Evolutionary conservation across 202 grass and related monocot species (phyloP), one percentile per base, ranked within the genome.

Genomic region (Carex sylvatica): DNA sequence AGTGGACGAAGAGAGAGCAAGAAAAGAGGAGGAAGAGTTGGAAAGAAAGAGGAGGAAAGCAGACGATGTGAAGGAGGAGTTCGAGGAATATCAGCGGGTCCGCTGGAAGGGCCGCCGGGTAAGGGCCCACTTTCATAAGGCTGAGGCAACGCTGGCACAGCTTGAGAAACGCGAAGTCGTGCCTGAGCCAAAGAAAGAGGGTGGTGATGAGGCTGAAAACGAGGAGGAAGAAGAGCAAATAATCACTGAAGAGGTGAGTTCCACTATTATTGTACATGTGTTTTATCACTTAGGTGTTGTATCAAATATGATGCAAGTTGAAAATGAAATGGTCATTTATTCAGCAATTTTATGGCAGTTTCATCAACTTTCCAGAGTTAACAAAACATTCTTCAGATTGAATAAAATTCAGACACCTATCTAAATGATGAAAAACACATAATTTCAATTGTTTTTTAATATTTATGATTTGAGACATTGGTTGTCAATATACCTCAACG

Each of bases 201-300:
- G 70, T 33, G 65, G 62, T 51, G 87, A 90, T 33, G 81, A 87
- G 64, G 55, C 80, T 49, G 77, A 89, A 35, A 83, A 88, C 19
- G 93, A 97, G 12, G 89, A 92, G 13, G 88, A 93, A 69, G 93
- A 88, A 47, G 89, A 91, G 24, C 83, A 90, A 84, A 85, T 94
- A 46, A 95, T 93, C 78, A 95, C 92, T 16, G 90, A 93, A 90
- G 91, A 93, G 92, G 95, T 98, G 68, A 65, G 14, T 49, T 24
- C 72, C 79, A 6, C 23, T 90, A 24, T 14, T 42, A 31, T 58
- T 58, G 9, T 66, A 66, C 8, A 64, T 4, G 12, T 58, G n/a
- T 40, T 73, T 65, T 19, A 19, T 30, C 18, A 26, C 42, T 74
- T 55, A 19, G 26, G 24, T 5, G 52, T 4, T 6, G 28, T 77